Evolutionary conservation across 129 eudicot genomes (phyloP), one percentile per base, ranked within the genome.

Genomic region (Artemisia tridentata): DNA sequence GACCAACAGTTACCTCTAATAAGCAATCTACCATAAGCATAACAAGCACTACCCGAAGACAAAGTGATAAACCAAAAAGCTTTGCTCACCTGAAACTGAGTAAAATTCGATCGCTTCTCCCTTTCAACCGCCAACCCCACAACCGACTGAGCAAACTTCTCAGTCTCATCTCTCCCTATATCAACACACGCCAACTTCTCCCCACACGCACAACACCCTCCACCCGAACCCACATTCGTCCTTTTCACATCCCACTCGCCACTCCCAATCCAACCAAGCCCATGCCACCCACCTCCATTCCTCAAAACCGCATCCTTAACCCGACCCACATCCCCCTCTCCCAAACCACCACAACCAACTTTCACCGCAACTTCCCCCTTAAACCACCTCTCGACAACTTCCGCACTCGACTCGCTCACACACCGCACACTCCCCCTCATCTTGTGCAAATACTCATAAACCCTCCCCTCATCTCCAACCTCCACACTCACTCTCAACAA

Each of bases 261-360:
- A 27, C 74, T 72, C 54, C 97, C 97, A 11, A 85, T 65, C 99
- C 99, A 93, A 67, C 99, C 99, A 59, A 87, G 72, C 66, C 97
- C 99, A 84, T 90, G 99, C 99, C 99, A 90, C 73, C 99, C 99
- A 64, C 97, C 97, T 2, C 97, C 99, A 79, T 85, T 90, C 82
- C 65, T 79, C 71, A 74, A 69, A 60, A 77, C 45, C 52, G 69
- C 79, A 48, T 90, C 96, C 69, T 81, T 85, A 72, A 87, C 84
- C 82, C 55, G 68, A 69, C 75, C 84, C 19, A 1, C 57, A 63
- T 85, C 87, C 83, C 77, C 76, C 14, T 73, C 72, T 63, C 41
- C 81, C 62, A 45, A 76, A 18, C 70, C 34, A 34, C 64, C 14
- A 16, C 34, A 29, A 29, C 82, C 90, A 57, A 72, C 82, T 19